These are phyloP conservation scores for Closterium sp. DNA, from an alignment of 139 green algal genomes.

Conservation along the genomic window DNA sequence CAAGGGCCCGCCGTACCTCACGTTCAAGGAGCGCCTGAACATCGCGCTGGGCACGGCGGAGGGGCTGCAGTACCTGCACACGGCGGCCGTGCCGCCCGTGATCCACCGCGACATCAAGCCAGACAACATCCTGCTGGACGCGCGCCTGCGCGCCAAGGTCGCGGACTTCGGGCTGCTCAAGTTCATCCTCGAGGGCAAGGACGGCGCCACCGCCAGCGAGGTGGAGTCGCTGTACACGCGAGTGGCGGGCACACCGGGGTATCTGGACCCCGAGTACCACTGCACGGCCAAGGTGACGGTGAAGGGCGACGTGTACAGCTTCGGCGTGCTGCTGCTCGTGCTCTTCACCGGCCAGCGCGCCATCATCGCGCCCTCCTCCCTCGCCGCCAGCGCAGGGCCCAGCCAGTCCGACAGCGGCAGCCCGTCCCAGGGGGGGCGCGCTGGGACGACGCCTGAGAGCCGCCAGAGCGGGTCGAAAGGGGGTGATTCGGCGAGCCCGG, in stretches of 20 bases:
- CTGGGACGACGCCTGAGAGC: not conserved
- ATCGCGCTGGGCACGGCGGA: constrained; percentile 19
- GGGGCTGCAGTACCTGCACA: constrained; percentile 71
- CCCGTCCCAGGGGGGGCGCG: too few relatives aligned
- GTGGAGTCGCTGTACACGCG: constrained; percentile 10
- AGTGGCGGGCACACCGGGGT: constrained; percentile 32
- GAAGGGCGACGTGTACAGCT: constrained; percentile 46
- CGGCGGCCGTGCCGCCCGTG: constrained; percentile 63
- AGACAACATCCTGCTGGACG: constrained; percentile 69
- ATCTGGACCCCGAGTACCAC: constrained; percentile 48
- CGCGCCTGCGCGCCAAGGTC: constrained; percentile 18
- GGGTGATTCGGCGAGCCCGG: too few relatives aligned
- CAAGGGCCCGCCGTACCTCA: not conserved
- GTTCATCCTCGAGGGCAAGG: not conserved
- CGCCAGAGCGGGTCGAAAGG: not conserved
- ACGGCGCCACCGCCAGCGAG: not conserved
- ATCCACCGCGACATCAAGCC: constrained; percentile 81
- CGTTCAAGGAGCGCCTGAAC: not conserved
- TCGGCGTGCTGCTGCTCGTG: constrained; percentile 30
- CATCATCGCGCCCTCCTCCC: not conserved
- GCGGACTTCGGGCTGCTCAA: constrained; percentile 39
- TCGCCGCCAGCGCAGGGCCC: not conserved
- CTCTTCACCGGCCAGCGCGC: constrained; percentile 19
- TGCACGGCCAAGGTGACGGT: constrained; percentile 25
- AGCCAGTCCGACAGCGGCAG: not conserved